Evolutionary conservation across 306 rosid genomes (phyloP).

Genomic region (Myrica gale): DNA sequence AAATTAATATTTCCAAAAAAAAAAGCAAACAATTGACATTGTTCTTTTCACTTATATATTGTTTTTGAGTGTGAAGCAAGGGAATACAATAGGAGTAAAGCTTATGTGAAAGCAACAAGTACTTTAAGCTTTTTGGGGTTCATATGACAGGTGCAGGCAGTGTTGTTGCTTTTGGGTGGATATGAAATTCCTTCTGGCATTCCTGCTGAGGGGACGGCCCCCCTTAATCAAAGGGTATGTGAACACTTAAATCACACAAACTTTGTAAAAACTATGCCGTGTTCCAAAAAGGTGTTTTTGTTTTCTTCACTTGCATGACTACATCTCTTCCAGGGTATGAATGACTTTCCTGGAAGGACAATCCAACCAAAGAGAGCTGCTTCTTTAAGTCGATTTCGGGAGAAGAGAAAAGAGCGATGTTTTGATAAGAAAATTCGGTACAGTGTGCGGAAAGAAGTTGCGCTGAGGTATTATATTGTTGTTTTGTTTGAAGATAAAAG

Average conservation of each 20-base stretch:
- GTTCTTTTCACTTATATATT: not conserved
- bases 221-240: conserved; percentile 42
- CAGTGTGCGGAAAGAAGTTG: conserved; percentile 58
- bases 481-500: not conserved
- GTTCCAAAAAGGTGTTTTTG: conserved; percentile 3
- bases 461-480: conserved; percentile 37
- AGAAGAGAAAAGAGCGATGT: conserved; percentile 59
- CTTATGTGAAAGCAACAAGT: not conserved
- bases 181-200: conserved; percentile 52
- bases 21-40: not conserved
- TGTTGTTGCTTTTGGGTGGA: conserved; percentile 57
- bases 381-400: conserved; percentile 50
- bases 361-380: conserved; percentile 57
- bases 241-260: not conserved
- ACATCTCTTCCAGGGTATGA: conserved; percentile 31
- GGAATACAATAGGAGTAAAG: not conserved
- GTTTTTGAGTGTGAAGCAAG: not conserved
- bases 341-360: conserved; percentile 38
- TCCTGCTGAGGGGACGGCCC: conserved; percentile 42
- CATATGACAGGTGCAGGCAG: conserved; percentile 52
- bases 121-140: conserved; percentile 15
- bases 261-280: not conserved
- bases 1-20: not conserved
- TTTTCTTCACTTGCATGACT: not conserved
- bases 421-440: conserved; percentile 57